A percentile compares a stretch with the other conserved stretches of the same genome.
Conservation (phyloP, 1,139 yeast genomes). For the Trichomonascaceae sp. region DNA sequence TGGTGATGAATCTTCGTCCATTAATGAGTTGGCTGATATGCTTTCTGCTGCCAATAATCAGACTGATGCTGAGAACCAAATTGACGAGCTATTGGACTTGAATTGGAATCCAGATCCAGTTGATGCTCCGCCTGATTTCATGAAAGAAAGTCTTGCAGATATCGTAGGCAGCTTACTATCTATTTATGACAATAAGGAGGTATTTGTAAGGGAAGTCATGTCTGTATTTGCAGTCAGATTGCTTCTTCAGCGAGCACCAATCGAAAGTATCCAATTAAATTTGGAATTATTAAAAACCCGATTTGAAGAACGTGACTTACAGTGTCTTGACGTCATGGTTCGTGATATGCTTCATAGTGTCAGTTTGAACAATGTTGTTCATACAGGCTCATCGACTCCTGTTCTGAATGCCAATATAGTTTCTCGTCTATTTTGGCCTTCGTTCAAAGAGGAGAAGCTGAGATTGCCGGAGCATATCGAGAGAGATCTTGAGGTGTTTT, state of each 20-base stretch:
- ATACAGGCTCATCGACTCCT: conserved; percentile 5
- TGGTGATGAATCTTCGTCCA: conserved; percentile 47
- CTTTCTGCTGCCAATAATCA: conserved; percentile 11
- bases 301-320: conserved; percentile 62
- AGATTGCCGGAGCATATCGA: conserved; percentile 42
- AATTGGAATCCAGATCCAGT: conserved; percentile 88
- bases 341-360: conserved; percentile 48
- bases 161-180: conserved; percentile 67
- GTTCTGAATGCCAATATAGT: conserved; percentile 33
- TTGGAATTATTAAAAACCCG: conserved; percentile 53
- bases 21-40: conserved; percentile 42
- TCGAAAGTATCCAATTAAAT: conserved; percentile 34
- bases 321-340: conserved; percentile 77
- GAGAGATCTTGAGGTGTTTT: conserved; percentile 41
- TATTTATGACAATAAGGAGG: conserved; percentile 72
- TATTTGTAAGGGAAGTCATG: conserved; percentile 66
- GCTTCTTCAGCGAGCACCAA: conserved; percentile 42
- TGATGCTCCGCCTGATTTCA: conserved; percentile 87
- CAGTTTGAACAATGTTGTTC: conserved; percentile 25
- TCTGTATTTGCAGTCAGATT: conserved; percentile 59
- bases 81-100: conserved; percentile 41
- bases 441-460: conserved; percentile 38
- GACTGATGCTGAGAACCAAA: conserved; percentile 11
- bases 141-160: conserved; percentile 49
- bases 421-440: conserved; percentile 47